Percentiles rank a stretch among this genome's conserved stretches.
These are phyloP conservation scores for Paraconiothyrium sp. DNA, from an alignment of 2,329 filamentous ascomycete genomes.

Conservation along the genomic window DNA sequence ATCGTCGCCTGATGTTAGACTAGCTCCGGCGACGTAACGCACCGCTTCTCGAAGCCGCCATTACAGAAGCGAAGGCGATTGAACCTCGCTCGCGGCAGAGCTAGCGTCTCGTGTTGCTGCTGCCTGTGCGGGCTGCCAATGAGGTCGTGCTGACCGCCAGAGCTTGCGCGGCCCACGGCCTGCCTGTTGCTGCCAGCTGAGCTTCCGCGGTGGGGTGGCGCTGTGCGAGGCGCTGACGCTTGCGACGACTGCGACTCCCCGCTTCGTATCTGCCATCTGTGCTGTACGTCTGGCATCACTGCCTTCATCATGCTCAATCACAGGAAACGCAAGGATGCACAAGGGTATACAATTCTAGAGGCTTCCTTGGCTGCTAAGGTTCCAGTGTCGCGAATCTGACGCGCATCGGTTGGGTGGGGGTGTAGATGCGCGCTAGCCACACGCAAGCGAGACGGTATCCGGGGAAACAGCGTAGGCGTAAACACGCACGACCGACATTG, in stretches of 20 bases:
- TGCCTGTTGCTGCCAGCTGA: not conserved
- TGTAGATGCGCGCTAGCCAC: constrained; percentile 8
- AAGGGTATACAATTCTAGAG: too few species aligned
- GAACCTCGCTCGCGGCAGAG: not conserved
- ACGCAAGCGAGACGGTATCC: constrained; percentile 19
- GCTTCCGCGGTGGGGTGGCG: not conserved
- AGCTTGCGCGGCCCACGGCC: constrained; percentile 32
- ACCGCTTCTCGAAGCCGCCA: constrained; percentile 1
- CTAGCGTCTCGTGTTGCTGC: constrained; percentile 11
- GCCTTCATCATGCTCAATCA: too few species aligned
- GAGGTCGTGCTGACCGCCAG: not conserved
- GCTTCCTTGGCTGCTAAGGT: not conserved
- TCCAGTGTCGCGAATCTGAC: constrained; percentile 19
- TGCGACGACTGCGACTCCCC: constrained; percentile 1
- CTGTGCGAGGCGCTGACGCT: constrained; percentile 6
- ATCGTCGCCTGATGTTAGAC: not conserved
- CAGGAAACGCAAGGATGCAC: too few species aligned
- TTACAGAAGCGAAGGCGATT: constrained; percentile 12
- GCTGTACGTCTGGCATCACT: too few species aligned
- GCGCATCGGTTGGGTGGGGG: constrained; percentile 20
- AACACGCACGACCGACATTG: constrained; percentile 18
- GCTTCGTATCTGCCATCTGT: not conserved
- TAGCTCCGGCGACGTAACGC: not conserved
- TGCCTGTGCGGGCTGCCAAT: constrained; percentile 18
- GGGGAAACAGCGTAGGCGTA: constrained; percentile 19